Evolutionary conservation across 2,329 filamentous ascomycete species (phyloP).

Genomic region (Cryphonectria radicalis): DNA sequence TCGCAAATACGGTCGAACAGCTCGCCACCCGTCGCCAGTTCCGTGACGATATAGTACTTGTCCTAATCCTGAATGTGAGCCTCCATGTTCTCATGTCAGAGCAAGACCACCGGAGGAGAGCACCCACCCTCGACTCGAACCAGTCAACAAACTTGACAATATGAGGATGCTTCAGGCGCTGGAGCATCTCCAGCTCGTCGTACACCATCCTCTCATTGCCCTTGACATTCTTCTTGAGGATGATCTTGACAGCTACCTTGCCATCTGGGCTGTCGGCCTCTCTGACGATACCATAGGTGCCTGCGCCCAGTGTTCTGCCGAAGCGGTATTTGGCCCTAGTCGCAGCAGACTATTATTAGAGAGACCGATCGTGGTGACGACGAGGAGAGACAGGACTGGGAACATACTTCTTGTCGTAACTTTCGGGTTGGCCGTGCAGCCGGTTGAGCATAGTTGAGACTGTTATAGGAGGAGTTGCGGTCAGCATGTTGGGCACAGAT

Average conservation of each 20-base stretch:
- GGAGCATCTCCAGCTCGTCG: conserved; percentile 93
- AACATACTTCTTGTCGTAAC: conserved; percentile 94
- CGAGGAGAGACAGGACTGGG: conserved; percentile 27
- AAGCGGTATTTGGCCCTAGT: conserved; percentile 84
- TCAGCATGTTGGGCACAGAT: conserved; percentile 25
- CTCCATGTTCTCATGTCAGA: not conserved
- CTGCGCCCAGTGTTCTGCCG: conserved; percentile 90
- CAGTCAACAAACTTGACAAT: conserved; percentile 98
- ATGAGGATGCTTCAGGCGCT: conserved; percentile 87
- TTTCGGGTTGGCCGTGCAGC: conserved; percentile 94
- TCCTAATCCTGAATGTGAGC: conserved; percentile 62
- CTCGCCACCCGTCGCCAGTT: conserved; percentile 93
- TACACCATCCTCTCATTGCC: conserved; percentile 99
- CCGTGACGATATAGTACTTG: conserved; percentile 99
- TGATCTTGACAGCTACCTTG: conserved; percentile 97
- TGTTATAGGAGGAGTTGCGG: conserved; percentile 41
- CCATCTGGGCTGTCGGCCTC: conserved; percentile 85
- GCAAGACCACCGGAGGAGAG: conserved; percentile 19
- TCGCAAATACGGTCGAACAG: conserved; percentile 98
- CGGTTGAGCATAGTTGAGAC: conserved; percentile 92
- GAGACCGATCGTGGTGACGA: conserved; percentile 29
- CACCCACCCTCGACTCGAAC: conserved; percentile 91
- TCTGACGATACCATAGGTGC: conserved; percentile 97
- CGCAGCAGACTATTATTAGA: conserved; percentile 28
- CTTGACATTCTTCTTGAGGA: conserved; percentile 98